Base-by-base conservation (phyloP, 345 rosid species). In the Ricinus communis region DNA sequence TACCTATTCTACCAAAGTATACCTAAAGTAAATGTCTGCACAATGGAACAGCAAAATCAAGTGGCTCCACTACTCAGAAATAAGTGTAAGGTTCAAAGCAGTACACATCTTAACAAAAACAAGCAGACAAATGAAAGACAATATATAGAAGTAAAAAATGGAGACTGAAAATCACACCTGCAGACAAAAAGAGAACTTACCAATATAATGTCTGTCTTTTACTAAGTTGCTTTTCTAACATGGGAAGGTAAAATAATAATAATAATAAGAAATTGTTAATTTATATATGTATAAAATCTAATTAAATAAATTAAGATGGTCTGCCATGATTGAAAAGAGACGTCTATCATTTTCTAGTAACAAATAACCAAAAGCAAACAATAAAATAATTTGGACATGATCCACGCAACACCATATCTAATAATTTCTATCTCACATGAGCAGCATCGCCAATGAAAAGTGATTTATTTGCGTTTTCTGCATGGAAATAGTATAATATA, bases 321-420 rank as follows among this genome's bases (percentile, higher is more conserved):
- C 79, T 74, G 84, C 86, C 86, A 85, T 66, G 46, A 76, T 30
- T 59, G 74, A 66, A 85, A 77, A 82, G 75, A 47, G 62, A 55
- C 47, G 71, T 67, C 49, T 43, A 25, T 74, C 40, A 53, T 74
- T 58, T 49, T 66, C 68, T 65, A 70, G 64, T 15, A 47, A 25
- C 41, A 66, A 53, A 38, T 41, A n/a, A 56, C 36, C 69, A 36
- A 80, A 77, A 66, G 68, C 52, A 64, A 74, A 45, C 41, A 60
- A 67, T 65, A 71, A 70, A 77, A 71, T 19, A 63, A 68, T 25
- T 69, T 25, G 55, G 59, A 24, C 65, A 50, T 51, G 71, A 67
- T 49, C 55, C 53, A 33, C 62, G 49, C 60, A 62, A 25, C 45
- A 57, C 54, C 24, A 74, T 45, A 40, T 69, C 60, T 49, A 71